Evolutionary conservation across 1,284 basidiomycete species (phyloP), one percentile per base, ranked within the genome.

Genomic region (Trametes versicolor): DNA sequence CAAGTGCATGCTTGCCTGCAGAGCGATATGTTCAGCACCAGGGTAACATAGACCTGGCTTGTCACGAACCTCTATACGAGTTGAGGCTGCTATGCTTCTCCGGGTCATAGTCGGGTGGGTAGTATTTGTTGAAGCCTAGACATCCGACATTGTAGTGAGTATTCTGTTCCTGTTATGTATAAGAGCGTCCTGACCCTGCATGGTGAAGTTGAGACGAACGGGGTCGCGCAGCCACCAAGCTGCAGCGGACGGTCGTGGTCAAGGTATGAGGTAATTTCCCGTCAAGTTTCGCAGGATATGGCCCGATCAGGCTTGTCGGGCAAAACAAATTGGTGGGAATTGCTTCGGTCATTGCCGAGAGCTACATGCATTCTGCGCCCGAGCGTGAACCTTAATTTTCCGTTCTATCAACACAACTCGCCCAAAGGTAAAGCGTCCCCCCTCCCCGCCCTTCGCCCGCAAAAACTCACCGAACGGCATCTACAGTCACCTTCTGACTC

Each of bases 71-170:
- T 87, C 89, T 82, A 75, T 91, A 92, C 27, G 88, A 80, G 74
- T 98, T 97, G 58, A 97, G 85, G 73, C 93, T 94, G 52, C 89
- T 87, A 75, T 93, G 89, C 73, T 92, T 87, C 71, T 87, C 85
- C 2, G 87, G 89, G 71, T 97, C 95, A 72, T 92, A 98, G 75
- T 98, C 96, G 1, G 96, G 96, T 0, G 96, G 96, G 72, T 97
- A 96, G 76, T 98, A 98, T 78, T 96, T 94, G 81, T 94, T 94
- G 77, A 94, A 94, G 45, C 94, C 91, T 73, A 67, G 7, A n/a
- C 25, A 8, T 12, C 13, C 27, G 7, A n/a, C 25, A 12, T 12
- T 19, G 32, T 0, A 1, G 39, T 61, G 27, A 61, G 52, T 43
- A 34, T 34, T 19, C 41, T 19, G 2, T 17, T 23, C 13, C 13